Percentiles rank a stretch among this genome's conserved stretches.
phyloP scores from a whole-genome alignment of 257 asterid species.

The Rubia yunnanensis region DNA sequence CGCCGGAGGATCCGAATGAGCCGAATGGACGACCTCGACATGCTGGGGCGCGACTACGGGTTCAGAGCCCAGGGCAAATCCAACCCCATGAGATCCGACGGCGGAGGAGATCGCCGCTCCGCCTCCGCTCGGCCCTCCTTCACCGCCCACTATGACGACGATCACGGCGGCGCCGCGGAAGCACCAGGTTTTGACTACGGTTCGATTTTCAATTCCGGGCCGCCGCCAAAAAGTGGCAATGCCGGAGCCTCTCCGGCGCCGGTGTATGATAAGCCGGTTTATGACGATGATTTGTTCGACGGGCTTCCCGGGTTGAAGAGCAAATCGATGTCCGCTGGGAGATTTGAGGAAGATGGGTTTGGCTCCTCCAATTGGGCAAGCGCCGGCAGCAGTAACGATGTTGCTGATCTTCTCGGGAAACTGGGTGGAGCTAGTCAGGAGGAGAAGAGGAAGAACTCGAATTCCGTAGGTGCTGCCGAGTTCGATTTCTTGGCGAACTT shows the following conservation, averaged over 20 bases:
- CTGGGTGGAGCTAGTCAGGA: constrained; percentile 37
- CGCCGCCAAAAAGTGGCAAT: constrained; percentile 11
- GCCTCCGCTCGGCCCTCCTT: constrained; percentile 35
- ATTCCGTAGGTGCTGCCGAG: constrained; percentile 26
- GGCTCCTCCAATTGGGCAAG: constrained; percentile 23
- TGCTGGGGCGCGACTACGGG: constrained; percentile 68
- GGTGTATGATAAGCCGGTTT: constrained; percentile 90
- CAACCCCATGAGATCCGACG: constrained; percentile 83
- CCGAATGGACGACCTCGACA: constrained; percentile 81
- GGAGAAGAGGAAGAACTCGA: constrained; percentile 40
- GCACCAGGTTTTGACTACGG: constrained; percentile 53
- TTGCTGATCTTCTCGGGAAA: constrained; percentile 38
- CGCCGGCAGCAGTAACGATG: constrained; percentile 20
- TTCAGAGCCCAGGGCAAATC: constrained; percentile 70
- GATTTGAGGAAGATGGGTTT: constrained; percentile 61
- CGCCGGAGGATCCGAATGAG: background rate
- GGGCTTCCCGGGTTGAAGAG: constrained; percentile 87
- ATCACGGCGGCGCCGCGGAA: constrained; percentile 14
- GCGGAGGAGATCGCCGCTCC: constrained; percentile 55
- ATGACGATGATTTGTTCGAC: constrained; percentile 87
- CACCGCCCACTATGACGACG: constrained; percentile 14
- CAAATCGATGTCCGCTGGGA: constrained; percentile 41
- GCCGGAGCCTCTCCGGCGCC: constrained; percentile 41
- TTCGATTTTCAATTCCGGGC: constrained; percentile 23
- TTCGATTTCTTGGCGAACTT: constrained; percentile 58